These are phyloP conservation scores for Lupinus albus DNA, from an alignment of 306 rosid genomes.

Conservation along the genomic window DNA sequence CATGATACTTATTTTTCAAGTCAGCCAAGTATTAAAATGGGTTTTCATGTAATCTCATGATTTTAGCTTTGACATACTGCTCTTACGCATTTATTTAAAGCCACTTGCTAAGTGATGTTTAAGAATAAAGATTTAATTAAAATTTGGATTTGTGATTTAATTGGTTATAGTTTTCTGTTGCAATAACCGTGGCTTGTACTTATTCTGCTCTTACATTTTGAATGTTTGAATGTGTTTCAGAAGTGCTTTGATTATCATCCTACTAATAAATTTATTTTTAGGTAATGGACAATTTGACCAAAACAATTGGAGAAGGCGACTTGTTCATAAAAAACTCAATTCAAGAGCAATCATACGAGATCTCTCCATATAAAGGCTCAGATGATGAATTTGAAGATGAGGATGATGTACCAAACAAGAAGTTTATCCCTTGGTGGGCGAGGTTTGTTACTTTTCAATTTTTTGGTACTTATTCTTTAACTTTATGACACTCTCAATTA, in stretches of 20 bases:
- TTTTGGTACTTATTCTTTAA: not conserved
- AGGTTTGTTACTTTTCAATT: conserved; percentile 55
- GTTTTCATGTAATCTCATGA: not conserved
- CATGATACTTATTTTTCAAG: conserved; percentile 15
- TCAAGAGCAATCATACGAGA: conserved; percentile 74
- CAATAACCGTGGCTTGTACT: not conserved
- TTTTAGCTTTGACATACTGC: conserved; percentile 9
- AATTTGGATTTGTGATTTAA: not conserved
- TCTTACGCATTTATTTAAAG: not conserved
- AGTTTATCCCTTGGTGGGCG: conserved; percentile 87
- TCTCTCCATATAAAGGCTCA: conserved; percentile 85
- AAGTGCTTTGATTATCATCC: conserved; percentile 24
- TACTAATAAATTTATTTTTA: conserved; percentile 42
- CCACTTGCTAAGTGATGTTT: conserved; percentile 6
- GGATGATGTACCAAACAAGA: conserved; percentile 52
- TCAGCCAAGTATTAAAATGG: conserved; percentile 4
- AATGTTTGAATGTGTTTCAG: conserved; percentile 8
- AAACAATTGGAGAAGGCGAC: conserved; percentile 43
- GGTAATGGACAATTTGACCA: conserved; percentile 45
- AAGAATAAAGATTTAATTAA: not conserved
- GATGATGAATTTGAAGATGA: conserved; percentile 90
- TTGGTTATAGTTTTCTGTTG: not conserved
- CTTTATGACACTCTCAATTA: conserved; percentile 2
- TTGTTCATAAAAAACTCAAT: conserved; percentile 35
- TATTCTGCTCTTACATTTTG: conserved; percentile 14